phyloP scores from a whole-genome alignment of 371 early-diverging fungal species.

The Caulochytrium protostelioides region DNA sequence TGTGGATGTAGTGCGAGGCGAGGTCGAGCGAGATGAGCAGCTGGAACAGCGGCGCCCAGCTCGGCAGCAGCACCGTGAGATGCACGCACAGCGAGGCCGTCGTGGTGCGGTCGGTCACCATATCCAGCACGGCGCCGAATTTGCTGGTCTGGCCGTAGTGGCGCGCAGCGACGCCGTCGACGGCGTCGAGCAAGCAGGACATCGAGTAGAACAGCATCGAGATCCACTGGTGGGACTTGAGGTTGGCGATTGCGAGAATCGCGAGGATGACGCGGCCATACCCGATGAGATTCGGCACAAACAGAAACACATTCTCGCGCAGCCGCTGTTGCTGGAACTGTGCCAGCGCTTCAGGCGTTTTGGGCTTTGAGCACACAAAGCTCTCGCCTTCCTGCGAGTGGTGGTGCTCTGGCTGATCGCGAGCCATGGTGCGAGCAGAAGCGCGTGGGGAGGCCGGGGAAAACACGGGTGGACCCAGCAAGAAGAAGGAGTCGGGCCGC shows the following conservation, averaged over 20 bases:
- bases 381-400: too few species aligned
- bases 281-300: conserved; percentile 79
- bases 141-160: conserved; percentile 70
- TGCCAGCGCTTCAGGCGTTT: too few species aligned
- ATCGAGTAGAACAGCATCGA: conserved; percentile 57
- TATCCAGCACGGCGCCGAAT: conserved; percentile 90
- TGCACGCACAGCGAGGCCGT: conserved; percentile 75
- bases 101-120: conserved; percentile 86
- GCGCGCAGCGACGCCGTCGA: conserved; percentile 85
- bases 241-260: conserved; percentile 36
- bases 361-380: too few species aligned
- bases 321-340: too few species aligned
- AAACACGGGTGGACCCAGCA: too few species aligned
- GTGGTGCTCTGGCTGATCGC: too few species aligned
- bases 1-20: conserved; percentile 91
- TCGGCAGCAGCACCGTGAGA: conserved; percentile 44
- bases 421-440: too few species aligned
- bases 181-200: conserved; percentile 79
- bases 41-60: conserved; percentile 56
- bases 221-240: conserved; percentile 40
- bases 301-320: conserved; percentile 64
- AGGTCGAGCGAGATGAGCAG: conserved; percentile 74
- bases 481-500: too few species aligned
- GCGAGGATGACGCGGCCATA: conserved; percentile 68
- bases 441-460: too few species aligned